Evolutionary conservation across 441 rosid species (phyloP).

Genomic region (Iberis amara): DNA sequence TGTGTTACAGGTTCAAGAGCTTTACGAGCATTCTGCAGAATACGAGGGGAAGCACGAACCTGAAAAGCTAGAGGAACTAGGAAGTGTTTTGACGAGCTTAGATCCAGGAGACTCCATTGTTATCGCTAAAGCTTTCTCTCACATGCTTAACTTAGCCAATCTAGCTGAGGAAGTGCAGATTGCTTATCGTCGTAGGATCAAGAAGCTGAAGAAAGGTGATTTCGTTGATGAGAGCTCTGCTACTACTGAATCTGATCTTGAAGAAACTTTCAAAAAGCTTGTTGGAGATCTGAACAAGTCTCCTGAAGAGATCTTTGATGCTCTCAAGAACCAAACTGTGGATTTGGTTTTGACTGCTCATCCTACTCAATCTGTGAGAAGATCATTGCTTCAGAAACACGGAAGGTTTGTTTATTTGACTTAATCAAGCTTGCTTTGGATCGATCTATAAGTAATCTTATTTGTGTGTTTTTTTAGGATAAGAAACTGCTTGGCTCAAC

Average conservation of each 20-base stretch:
- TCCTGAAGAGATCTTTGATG: constrained; percentile 85
- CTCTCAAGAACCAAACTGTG: constrained; percentile 91
- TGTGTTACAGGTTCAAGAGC: constrained; percentile 61
- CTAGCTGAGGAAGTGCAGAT: constrained; percentile 94
- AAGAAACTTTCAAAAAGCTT: constrained; percentile 81
- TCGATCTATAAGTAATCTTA: constrained; percentile 6
- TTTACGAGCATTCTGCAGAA: constrained; percentile 85
- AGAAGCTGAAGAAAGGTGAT: constrained; percentile 84
- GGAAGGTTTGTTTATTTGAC: constrained; percentile 50
- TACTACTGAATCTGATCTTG: constrained; percentile 87
- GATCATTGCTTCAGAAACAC: constrained; percentile 94
- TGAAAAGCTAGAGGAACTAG: constrained; percentile 79
- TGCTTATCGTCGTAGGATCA: constrained; percentile 70
- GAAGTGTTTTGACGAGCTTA: constrained; percentile 66
- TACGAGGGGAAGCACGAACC: constrained; percentile 79
- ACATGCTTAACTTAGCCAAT: constrained; percentile 95
- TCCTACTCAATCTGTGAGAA: constrained; percentile 88
- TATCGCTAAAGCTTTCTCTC: constrained; percentile 71
- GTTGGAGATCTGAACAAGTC: constrained; percentile 71
- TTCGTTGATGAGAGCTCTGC: constrained; percentile 79
- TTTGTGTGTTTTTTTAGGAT: background rate
- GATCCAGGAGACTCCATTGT: constrained; percentile 96
- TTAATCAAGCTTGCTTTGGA: background rate
- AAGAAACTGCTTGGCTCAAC: constrained; percentile 67
- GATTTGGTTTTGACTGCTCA: constrained; percentile 98